Conservation (phyloP, 192 early-diverging fungal species). For the Podila epicladia region DNA sequence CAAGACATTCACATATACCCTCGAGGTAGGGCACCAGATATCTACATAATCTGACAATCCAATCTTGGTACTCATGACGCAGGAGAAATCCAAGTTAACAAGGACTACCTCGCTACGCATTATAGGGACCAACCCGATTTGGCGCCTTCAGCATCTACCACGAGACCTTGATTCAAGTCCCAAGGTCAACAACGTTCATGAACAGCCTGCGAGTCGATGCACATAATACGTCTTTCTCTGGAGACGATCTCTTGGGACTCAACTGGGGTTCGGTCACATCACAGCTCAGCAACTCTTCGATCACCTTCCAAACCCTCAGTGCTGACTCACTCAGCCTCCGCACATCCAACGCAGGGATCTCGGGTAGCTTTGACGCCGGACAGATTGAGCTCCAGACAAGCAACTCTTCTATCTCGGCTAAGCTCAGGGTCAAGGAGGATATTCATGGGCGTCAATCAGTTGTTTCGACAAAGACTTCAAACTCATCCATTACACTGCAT, state of each 20-base stretch:
- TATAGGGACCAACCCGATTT: slow-evolving; percentile 37
- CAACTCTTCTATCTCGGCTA: slow-evolving; percentile 45
- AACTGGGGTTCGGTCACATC: slow-evolving; percentile 14
- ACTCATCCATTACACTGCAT: slow-evolving; percentile 30
- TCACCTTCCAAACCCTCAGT: slow-evolving; percentile 27
- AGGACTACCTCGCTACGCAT: neutral
- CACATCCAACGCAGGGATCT: slow-evolving; percentile 35
- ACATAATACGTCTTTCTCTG: slow-evolving; percentile 33
- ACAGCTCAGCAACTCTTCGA: slow-evolving; percentile 22
- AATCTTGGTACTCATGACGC: neutral
- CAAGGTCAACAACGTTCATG: slow-evolving; percentile 15
- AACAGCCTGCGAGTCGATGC: slow-evolving; percentile 11
- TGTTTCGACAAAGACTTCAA: slow-evolving; percentile 35
- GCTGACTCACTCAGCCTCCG: slow-evolving; percentile 21
- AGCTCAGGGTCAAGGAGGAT: slow-evolving; percentile 24
- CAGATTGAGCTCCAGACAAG: slow-evolving; percentile 30
- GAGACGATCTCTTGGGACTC: slow-evolving; percentile 12
- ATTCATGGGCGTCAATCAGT: slow-evolving; percentile 32
- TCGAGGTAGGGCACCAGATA: slow-evolving; percentile 19
- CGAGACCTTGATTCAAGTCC: slow-evolving; percentile 37
- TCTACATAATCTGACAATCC: neutral
- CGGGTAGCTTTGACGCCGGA: slow-evolving; percentile 27
- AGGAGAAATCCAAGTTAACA: neutral
- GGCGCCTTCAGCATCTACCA: slow-evolving; percentile 36
- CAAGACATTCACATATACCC: slow-evolving; percentile 24